These are phyloP conservation scores for Hypomyces perniciosus DNA, from an alignment of 2,329 filamentous ascomycete genomes.

Conservation along the genomic window DNA sequence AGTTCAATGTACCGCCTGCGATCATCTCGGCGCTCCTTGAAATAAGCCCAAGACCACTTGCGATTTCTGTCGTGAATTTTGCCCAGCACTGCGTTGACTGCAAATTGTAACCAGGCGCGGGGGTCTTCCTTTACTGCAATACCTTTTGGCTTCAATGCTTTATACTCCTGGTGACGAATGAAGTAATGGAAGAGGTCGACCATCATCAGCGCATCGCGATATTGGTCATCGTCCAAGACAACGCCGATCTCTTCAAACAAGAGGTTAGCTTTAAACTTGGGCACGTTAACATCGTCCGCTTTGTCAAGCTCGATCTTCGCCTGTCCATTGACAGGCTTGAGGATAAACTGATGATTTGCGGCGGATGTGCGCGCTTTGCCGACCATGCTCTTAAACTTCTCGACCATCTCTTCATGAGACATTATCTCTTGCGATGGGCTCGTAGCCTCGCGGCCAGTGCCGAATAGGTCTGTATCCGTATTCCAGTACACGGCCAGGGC, in stretches of 20 bases:
- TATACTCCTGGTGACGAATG: constrained; percentile 94
- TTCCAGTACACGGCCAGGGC: constrained; percentile 97
- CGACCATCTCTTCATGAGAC: constrained; percentile 69
- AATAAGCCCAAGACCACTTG: constrained; percentile 93
- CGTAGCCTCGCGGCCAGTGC: constrained; percentile 66
- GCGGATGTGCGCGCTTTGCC: constrained; percentile 57
- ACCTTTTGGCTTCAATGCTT: constrained; percentile 79
- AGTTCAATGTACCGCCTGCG: constrained; percentile 82
- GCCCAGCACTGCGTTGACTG: constrained; percentile 77
- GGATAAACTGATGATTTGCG: constrained; percentile 77
- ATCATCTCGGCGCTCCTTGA: constrained; percentile 86
- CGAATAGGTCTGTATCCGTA: constrained; percentile 80
- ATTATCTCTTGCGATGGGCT: constrained; percentile 46
- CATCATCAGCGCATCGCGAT: constrained; percentile 95
- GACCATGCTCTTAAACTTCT: constrained; percentile 73
- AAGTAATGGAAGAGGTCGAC: constrained; percentile 98
- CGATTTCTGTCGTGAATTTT: constrained; percentile 95
- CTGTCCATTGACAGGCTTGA: constrained; percentile 92
- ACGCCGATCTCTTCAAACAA: constrained; percentile 97
- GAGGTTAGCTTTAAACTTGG: constrained; percentile 84
- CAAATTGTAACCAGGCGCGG: constrained; percentile 86
- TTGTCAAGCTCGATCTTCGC: constrained; percentile 95
- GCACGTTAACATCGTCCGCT: constrained; percentile 68
- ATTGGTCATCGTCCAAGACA: constrained; percentile 95
- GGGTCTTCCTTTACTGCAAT: constrained; percentile 82